Evolutionary conservation across 2,329 filamentous ascomycete genomes (phyloP), one percentile per base, ranked within the genome.

Genomic region (Calonectria pteridis): DNA sequence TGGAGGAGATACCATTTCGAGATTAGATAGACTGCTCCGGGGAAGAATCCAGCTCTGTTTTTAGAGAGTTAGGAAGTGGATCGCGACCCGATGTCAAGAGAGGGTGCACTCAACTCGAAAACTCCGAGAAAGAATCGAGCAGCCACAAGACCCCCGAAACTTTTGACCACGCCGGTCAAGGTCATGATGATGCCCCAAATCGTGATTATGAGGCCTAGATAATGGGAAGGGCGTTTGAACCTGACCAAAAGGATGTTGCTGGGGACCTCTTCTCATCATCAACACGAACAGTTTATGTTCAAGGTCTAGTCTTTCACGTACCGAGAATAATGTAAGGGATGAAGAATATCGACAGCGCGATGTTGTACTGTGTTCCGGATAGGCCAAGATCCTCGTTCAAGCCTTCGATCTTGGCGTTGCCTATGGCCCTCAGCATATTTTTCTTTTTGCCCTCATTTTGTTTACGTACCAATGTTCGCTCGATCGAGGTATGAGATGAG

Each of bases 111-210:
- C 11, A 33, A 33, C 51, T 55, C 51, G 20, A 55, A 55, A n/a
- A 55, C 20, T 10, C 51, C 51, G 31, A 55, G 51, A 20, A 55
- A 33, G 28, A 55, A 55, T 40, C 55, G 31, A 37, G 55, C 29
- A 9, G 59, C 59, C n/a, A 63, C 35, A n/a, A 90, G 86, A 0
- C 88, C 87, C 5, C 79, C 78, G 64, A 86, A 89, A 77, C 85
- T 88, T 10, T 85, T 76, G 18, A 91, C 87, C 13, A 88, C 77
- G 16, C 89, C 90, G 81, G 88, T 87, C 9, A 87, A 84, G 14
- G 87, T 88, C 35, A 88, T 84, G 67, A 83, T 79, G 29, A 82
- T 76, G n/a, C 83, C 82, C 91, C 91, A 92, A 2, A 87, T 77
- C 5, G 87, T 80, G 89, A 92, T 89, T 10, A 62, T 35, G 33